A percentile compares a stretch with the other conserved stretches of the same genome.
Evolutionary conservation across 2,329 filamentous ascomycete genomes (phyloP).

Genomic region (Rhinocladiella mackenziei): DNA sequence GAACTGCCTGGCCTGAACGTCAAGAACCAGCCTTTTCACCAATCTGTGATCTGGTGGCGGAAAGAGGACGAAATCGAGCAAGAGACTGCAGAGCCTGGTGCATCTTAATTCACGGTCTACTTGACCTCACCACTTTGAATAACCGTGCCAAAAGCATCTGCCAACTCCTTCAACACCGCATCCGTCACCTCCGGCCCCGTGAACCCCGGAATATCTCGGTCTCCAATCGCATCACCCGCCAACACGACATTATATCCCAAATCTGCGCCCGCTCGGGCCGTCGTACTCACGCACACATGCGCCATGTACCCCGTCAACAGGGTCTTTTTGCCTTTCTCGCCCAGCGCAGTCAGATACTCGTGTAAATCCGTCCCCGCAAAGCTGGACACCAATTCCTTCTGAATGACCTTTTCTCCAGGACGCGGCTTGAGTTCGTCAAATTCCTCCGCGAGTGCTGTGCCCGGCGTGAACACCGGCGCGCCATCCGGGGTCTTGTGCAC

Average conservation of each 20-base stretch:
- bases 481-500: conserved; percentile 57
- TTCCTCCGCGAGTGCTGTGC: conserved; percentile 56
- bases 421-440: conserved; percentile 57
- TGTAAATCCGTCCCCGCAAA: conserved; percentile 61
- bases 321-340: conserved; percentile 51
- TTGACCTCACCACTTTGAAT: conserved; percentile 49
- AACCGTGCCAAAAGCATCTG: conserved; percentile 60
- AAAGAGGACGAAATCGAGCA: background rate
- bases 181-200: conserved; percentile 52
- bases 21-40: conserved; percentile 20
- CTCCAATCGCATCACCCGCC: conserved; percentile 60
- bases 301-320: conserved; percentile 52
- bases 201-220: conserved; percentile 62
- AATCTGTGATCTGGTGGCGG: conserved; percentile 18
- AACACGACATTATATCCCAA: conserved; percentile 62
- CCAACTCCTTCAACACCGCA: conserved; percentile 55
- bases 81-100: too few relatives aligned
- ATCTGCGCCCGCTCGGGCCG: conserved; percentile 58
- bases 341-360: conserved; percentile 48
- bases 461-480: conserved; percentile 63
- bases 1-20: conserved; percentile 11
- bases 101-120: conserved; percentile 7
- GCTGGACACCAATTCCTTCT: conserved; percentile 56
- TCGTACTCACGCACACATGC: conserved; percentile 62
- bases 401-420: conserved; percentile 54